Base-by-base conservation (phyloP, 768 basidiomycete species). In the Boletus rubescentipes region DNA sequence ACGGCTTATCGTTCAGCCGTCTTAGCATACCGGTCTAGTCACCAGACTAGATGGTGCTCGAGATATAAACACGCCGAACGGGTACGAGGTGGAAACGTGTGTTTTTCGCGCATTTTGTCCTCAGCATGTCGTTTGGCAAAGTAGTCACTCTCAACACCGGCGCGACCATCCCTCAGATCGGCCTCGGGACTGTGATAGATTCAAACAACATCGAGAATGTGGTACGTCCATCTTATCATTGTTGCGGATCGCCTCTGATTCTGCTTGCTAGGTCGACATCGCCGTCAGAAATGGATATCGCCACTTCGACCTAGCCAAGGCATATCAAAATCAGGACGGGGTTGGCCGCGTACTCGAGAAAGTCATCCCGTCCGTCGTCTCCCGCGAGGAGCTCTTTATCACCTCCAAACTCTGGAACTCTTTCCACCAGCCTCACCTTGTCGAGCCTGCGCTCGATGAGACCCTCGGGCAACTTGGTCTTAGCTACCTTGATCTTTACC, bases 351-450 rank as follows among this genome's bases (percentile, higher is more conserved):
- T 87, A 2, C 75, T 91, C 64, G 86, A 86, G 71, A 87, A 87
- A 65, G 81, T 92, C 65, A 83, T 91, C 55, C 85, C 85, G 1
- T 80, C 81, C 9, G 86, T 91, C 49, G 88, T 91, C 55, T 81
- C 84, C 64, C 87, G 91, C 59, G 83, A 89, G 66, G 85, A 93
- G 14, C 79, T 93, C 51, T 91, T 87, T 70, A 84, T 89, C 69
- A 90, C 89, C 3, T 84, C 83, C 39, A 91, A 94, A 70, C 78
- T 91, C 43, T 93, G 91, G 91, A 92, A 92, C 71, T 77, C 78
- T 42, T 75, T 80, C 9, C 90, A 91, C 65, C 79, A 77, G 54
- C 84, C 87, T 5, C 77, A 79, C 9, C 68, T 77, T 46, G 89
- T 88, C 29, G 87, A 86, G 75, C 81, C 80, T 45, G 87, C 84